Percentiles rank a stretch among this genome's conserved stretches.
Conservation (phyloP, 805 yeast species). For the Candida xiaguanensis region DNA sequence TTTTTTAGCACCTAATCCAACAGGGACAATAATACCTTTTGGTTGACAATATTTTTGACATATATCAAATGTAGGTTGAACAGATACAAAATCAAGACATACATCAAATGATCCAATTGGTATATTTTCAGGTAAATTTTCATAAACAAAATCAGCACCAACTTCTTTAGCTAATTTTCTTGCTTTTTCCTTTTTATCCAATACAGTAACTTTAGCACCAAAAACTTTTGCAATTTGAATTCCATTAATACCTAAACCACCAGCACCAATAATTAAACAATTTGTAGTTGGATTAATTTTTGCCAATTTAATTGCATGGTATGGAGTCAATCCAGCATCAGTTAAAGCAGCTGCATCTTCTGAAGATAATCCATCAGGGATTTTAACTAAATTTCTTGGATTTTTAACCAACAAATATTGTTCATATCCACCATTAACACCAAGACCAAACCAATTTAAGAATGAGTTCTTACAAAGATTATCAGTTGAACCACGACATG, state of each 20-base stretch:
- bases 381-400: conserved; percentile 30
- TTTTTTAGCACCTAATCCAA: conserved; percentile 39
- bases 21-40: conserved; percentile 39
- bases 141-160: conserved; percentile 42
- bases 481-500: conserved; percentile 34
- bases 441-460: conserved; percentile 31
- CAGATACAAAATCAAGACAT: conserved; percentile 38
- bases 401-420: conserved; percentile 33
- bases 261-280: conserved; percentile 36
- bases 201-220: conserved; percentile 31
- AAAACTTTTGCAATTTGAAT: conserved; percentile 31
- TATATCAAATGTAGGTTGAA: conserved; percentile 23
- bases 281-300: conserved; percentile 33
- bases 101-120: conserved; percentile 33
- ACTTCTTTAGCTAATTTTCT: conserved; percentile 21
- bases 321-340: conserved; percentile 42
- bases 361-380: conserved; percentile 3
- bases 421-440: conserved; percentile 39
- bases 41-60: conserved; percentile 29
- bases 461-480: conserved; percentile 23
- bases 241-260: conserved; percentile 44
- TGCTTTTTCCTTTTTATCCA: conserved; percentile 30
- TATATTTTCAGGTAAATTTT: conserved; percentile 23
- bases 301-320: conserved; percentile 32
- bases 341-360: conserved; percentile 20